phyloP scores from a whole-genome alignment of 352 stramenopile species.

The Pythium phragmiticola region DNA sequence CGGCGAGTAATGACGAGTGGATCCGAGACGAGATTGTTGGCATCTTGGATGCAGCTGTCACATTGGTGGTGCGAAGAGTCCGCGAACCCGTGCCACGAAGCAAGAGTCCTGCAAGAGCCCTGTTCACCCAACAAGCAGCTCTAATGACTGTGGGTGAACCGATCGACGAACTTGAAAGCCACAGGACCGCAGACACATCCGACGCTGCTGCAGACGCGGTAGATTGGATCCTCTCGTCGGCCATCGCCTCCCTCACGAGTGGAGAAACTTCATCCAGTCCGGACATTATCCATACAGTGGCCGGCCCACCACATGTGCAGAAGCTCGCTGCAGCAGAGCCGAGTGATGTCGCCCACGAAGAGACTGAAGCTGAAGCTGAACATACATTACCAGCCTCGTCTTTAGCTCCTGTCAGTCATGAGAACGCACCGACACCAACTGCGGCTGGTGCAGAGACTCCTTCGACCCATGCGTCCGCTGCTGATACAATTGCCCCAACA shows the following conservation, averaged over 20 bases:
- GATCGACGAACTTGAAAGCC: background rate
- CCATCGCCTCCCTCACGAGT: conserved; percentile 1
- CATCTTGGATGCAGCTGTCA: background rate
- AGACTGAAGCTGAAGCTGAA: background rate
- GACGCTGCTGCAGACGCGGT: background rate
- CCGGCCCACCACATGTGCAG: background rate
- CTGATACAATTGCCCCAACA: background rate
- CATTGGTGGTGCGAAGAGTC: background rate
- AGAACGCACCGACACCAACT: background rate
- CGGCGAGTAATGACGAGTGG: background rate
- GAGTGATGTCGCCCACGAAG: background rate
- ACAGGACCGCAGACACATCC: background rate
- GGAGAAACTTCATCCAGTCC: background rate
- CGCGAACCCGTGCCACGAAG: background rate
- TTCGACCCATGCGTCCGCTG: background rate
- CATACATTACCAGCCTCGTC: background rate
- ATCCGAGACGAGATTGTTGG: conserved; percentile 1
- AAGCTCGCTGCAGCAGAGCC: background rate
- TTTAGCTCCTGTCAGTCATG: background rate
- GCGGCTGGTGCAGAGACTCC: background rate
- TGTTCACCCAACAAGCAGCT: background rate
- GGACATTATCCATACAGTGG: background rate
- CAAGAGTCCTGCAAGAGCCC: background rate
- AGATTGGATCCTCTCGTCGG: background rate
- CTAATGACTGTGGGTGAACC: background rate